Base-by-base conservation (phyloP, 768 basidiomycete genomes). In the Hygrocybe punicea region DNA sequence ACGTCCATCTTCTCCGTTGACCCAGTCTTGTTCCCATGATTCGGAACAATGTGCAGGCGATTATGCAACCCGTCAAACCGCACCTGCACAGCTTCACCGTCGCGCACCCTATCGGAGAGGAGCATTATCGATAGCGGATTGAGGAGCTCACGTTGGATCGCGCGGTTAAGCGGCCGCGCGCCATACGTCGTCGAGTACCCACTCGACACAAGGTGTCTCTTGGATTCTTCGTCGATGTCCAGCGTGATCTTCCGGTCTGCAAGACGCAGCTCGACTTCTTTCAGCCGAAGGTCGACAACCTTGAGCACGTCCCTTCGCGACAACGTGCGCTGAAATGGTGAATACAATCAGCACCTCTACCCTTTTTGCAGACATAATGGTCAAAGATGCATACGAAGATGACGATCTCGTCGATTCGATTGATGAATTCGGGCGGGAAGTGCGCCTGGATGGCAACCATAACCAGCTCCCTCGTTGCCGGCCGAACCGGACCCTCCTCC, bases 351-450 rank as follows among this genome's bases (percentile, higher is more conserved):
- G 71, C 69, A 62, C 57, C 63, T 61, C 65, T 59, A 59, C 62
- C 63, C 23, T 34, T 55, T 29, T 46, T 16, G 4, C 2, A 25
- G 21, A 58, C 13, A 52, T 56, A 33, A 62, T 19, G 55, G 39
- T n/a, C 17, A 13, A n/a, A 50, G 16, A n/a, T 46, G 71, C 72
- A 69, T 62, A 76, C 75, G 68, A 89, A 95, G 60, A 95, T 83
- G 61, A 92, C 81, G 58, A 88, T 86, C 53, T 89, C 88, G 66
- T 96, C 93, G 39, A 96, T 84, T 59, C 93, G 84, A 72, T 95
- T 95, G 67, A 96, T 74, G 66, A 96, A 91, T 66, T 98, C 94
- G 1, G 94, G 94, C 37, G 91, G 90, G 79, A 96, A 97, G 69
- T 93, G 93, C 1, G 73, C 73, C 62, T 86, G 86, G 56, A 96